Evolutionary conservation across 164 flowering plant genomes (phyloP).

Genomic region (Litsea cubeba): DNA sequence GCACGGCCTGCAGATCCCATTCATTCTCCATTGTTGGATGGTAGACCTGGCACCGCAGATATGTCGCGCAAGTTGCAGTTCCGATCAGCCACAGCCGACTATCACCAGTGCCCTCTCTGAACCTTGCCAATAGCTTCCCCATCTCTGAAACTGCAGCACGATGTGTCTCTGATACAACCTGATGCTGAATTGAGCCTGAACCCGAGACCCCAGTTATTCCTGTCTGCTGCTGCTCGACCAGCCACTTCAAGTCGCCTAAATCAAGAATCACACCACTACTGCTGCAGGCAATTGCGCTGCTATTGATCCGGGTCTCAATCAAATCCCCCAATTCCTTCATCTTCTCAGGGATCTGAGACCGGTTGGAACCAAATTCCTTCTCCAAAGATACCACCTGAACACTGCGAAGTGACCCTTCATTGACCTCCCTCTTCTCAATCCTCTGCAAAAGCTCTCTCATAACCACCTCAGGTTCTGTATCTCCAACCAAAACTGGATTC

Average conservation of each 20-base stretch:
- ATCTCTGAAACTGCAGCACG: conserved; percentile 59
- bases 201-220: conserved; percentile 20
- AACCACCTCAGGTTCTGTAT: conserved; percentile 65
- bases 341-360: conserved; percentile 28
- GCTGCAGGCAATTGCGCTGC: neutral
- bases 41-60: conserved; percentile 85
- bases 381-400: conserved; percentile 50
- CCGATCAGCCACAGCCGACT: conserved; percentile 72
- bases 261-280: conserved; percentile 59
- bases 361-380: conserved; percentile 47
- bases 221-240: conserved; percentile 64
- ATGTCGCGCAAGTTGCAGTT: conserved; percentile 94
- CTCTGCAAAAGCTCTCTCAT: conserved; percentile 50
- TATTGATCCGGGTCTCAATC: conserved; percentile 41
- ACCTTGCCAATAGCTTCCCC: conserved; percentile 57
- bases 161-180: conserved; percentile 49
- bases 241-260: conserved; percentile 92
- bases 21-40: conserved; percentile 85
- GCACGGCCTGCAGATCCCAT: conserved; percentile 94
- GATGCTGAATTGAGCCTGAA: conserved; percentile 28
- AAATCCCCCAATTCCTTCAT: conserved; percentile 45
- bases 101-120: conserved; percentile 24
- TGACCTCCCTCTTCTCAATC: conserved; percentile 60
- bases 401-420: conserved; percentile 39
- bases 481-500: conserved; percentile 88